These are phyloP conservation scores for Angomonas deanei DNA, from an alignment of 208 protist genomes.

Conservation along the genomic window DNA sequence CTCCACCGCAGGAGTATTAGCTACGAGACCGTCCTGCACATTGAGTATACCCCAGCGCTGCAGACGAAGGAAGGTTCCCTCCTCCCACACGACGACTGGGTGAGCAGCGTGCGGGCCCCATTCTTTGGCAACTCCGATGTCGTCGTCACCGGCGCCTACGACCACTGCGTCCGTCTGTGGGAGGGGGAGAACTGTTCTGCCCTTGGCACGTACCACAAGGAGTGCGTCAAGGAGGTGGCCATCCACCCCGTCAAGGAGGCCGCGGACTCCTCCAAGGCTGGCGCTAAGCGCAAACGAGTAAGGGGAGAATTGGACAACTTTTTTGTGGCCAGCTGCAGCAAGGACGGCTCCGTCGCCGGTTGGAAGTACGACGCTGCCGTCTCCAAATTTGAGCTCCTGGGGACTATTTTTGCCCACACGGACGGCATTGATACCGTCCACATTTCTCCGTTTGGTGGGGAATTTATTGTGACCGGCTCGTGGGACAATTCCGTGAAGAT, in stretches of 20 bases:
- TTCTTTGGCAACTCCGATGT: conserved; percentile 44
- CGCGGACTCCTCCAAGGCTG: neutral
- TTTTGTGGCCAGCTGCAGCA: conserved; percentile 57
- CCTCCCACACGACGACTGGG: conserved; percentile 86
- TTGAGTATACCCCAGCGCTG: conserved; percentile 83
- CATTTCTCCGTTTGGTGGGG: conserved; percentile 47
- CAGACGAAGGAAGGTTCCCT: conserved; percentile 73
- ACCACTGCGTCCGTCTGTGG: conserved; percentile 78
- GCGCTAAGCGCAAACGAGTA: conserved; percentile 7
- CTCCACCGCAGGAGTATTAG: conserved; percentile 58
- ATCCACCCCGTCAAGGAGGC: conserved; percentile 30
- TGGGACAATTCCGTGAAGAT: conserved; percentile 82
- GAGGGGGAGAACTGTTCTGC: conserved; percentile 66
- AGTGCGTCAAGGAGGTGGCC: conserved; percentile 71
- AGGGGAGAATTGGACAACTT: conserved; percentile 28
- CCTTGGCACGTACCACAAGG: conserved; percentile 61
- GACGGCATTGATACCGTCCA: conserved; percentile 66
- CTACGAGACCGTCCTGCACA: conserved; percentile 70
- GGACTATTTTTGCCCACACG: conserved; percentile 48
- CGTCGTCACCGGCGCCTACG: conserved; percentile 74
- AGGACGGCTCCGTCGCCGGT: conserved; percentile 65
- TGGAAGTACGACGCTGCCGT: conserved; percentile 43
- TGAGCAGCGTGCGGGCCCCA: conserved; percentile 66
- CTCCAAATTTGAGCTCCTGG: conserved; percentile 36
- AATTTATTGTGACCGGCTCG: conserved; percentile 50